A percentile compares a stretch with the other conserved stretches of the same genome.
Conservation (phyloP, 2,329 filamentous ascomycete species). For the Eutypa lata region DNA sequence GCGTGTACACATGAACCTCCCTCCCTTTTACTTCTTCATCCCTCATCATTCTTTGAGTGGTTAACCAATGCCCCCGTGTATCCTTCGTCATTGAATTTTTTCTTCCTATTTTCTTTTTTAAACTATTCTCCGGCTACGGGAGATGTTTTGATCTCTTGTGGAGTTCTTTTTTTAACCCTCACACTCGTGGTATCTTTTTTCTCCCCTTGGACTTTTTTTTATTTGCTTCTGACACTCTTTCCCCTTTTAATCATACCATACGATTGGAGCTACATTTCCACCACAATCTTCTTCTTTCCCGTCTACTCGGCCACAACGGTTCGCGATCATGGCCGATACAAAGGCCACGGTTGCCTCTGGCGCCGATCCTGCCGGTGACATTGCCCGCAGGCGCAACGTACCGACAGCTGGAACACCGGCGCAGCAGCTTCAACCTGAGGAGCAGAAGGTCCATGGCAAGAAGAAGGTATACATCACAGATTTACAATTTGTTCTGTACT, state of each 20-base stretch:
- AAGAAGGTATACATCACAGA: constrained; percentile 47
- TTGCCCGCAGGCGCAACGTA: constrained; percentile 54
- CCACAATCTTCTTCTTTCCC: not conserved
- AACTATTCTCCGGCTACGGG: not conserved
- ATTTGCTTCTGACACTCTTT: not conserved
- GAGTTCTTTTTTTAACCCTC: not conserved
- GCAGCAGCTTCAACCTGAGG: constrained; percentile 46
- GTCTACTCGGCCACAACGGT: constrained; percentile 3
- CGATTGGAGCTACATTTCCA: no score
- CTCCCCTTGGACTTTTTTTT: not conserved
- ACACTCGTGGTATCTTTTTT: not conserved
- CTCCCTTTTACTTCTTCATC: not conserved
- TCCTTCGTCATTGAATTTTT: not conserved
- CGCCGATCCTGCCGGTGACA: constrained; percentile 52
- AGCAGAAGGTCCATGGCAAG: constrained; percentile 54
- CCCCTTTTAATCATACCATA: no score
- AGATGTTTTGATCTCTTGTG: not conserved
- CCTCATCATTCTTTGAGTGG: not conserved
- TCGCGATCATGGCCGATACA: constrained; percentile 48
- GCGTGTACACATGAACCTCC: no score
- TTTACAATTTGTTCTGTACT: constrained; percentile 1
- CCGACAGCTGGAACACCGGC: constrained; percentile 36
- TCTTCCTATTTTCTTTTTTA: not conserved
- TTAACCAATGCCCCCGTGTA: not conserved
- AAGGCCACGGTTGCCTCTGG: constrained; percentile 58